Evolutionary conservation across 2,329 filamentous ascomycete species (phyloP), one percentile per base, ranked within the genome.

Genomic region (Colletotrichum somersetense): DNA sequence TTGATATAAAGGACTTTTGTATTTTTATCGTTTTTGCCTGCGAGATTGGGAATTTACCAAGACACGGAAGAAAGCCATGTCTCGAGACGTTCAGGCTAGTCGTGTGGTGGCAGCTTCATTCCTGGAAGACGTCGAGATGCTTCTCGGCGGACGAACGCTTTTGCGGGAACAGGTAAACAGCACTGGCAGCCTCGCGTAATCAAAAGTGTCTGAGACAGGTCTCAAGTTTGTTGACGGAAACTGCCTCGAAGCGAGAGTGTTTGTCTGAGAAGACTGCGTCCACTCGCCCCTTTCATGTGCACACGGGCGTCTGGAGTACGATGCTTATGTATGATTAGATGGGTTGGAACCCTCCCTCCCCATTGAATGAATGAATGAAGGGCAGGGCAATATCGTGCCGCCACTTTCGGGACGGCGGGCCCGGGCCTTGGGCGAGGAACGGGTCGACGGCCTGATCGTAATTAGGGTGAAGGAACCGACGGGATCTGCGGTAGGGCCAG

Each of bases 201-300:
- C 56, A 69, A 61, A 72, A 46, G 44, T 66, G 48, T 72, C 18
- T 56, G 66, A 72, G 69, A 69, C 69, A 16, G 14, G 69, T 69
- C 59, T 72, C 59, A 61, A 40, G 18, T 40, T 42, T 40, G 59
- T 67, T 64, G 53, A 44, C 66, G 53, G 66, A 4, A 59, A 59
- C 42, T 55, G 53, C 46, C n/a, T 35, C 38, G 26, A 72, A 59
- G 38, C 53, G 59, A 35, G 35, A 63, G 53, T 40, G 44, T n/a
- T 14, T 50, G 48, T 53, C 44, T 67, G n/a, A 38, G 5, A 63
- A 59, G 38, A 26, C 7, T 53, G 33, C 33, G 66, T 52, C 35
- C 55, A 59, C 46, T 35, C 66, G n/a, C 35, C 26, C 10, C 10
- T 52, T 42, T 58, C 52, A 56, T 38, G 53, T 35, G 20, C 53